Base-by-base conservation (phyloP, 2,329 filamentous ascomycete species). In the Arthrobotrys entomopaga region DNA sequence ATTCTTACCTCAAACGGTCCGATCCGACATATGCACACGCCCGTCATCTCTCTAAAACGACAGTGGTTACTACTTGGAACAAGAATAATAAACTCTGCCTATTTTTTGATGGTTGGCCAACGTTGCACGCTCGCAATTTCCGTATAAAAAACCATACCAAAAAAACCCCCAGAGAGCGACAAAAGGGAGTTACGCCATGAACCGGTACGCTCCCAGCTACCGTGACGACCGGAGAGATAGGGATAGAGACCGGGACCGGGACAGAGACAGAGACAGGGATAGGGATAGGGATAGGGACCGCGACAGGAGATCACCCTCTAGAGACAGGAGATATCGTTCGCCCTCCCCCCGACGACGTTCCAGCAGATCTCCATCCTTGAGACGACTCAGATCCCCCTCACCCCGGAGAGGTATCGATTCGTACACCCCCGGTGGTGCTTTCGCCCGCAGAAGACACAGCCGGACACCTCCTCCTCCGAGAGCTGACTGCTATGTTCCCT, bases 401-500 rank as follows among this genome's bases (percentile, higher is more conserved):
- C 77, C 77, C 15, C 66, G 67, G 42, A 67, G 77, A 40, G 77
- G 77, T 10, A 77, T 78, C 52, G 77, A 78, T 57, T 78, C 77
- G 4, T 78, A 78, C 48, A 76, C 77, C n/a, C 78, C 78, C 7
- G 70, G 69, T 57, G 67, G 76, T 38, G 67, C 65, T 53, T 74
- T 77, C 19, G 58, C 50, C 6, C 75, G 78, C 22, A 75, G 75
- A 34, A 72, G 75, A 46, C 76, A 67, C 40, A 66, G 60, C 43
- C 76, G 77, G 16, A 72, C 77, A 11, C 77, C 77, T 15, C 77
- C 77, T 6, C 77, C 77, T 34, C 70, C 74, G 15, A 76, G 77
- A 46, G 77, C 77, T 20, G 77, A 78, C 64, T 77, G 77, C 52
- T 78, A 77, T 58, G 77, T 78, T 8, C 77, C 78, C 29, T 66